Base-by-base conservation (phyloP, 352 stramenopile species). In the Thalassiosira exigua region DNA sequence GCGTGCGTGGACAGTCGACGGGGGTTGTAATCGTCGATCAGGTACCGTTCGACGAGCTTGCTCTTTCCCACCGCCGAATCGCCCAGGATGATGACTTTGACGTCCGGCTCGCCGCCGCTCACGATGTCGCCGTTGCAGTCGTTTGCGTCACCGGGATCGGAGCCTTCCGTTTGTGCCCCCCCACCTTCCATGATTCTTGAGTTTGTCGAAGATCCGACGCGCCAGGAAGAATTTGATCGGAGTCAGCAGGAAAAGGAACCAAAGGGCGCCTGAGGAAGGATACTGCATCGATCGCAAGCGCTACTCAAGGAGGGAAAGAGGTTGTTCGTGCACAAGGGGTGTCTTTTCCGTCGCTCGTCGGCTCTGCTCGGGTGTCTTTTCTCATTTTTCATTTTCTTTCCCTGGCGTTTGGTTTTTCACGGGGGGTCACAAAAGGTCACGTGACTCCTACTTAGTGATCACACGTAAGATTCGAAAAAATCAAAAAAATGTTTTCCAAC, bases 21-120 rank as follows among this genome's bases (percentile, higher is more conserved):
- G 11, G 95, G 95, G 82, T 98, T 95, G 70, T 98, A 98, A 69
- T 98, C 95, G 86, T 98, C 96, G 90, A 97, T 97, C 69, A 98
- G 94, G 79, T 96, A 98, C 46, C 95, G 89, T 76, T 98, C 96
- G 36, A 98, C 94, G 26, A 98, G 88, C 84, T 98, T 98, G 36
- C 92, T 96, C 86, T 98, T 98, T 48, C 96, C 96, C 27, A 98
- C 96, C 4, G 95, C 96, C 66, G 94, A 97, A 79, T 98, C 96
- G 4, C 95, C 95, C 39, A 98, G 81, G 54, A 98, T 81, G 71
- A 98, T 98, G 61, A 97, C 87, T 91, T 97, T 93, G 7, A 91
- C 27, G 26, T 81, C 76, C 11, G 76, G 72, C 24, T 81, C 72
- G 9, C 57, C 68, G 2, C 64, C 19, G 32, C 42, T 54, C 19